Base-by-base conservation (phyloP, 1,284 basidiomycete species). In the Trametes polyzona region DNA sequence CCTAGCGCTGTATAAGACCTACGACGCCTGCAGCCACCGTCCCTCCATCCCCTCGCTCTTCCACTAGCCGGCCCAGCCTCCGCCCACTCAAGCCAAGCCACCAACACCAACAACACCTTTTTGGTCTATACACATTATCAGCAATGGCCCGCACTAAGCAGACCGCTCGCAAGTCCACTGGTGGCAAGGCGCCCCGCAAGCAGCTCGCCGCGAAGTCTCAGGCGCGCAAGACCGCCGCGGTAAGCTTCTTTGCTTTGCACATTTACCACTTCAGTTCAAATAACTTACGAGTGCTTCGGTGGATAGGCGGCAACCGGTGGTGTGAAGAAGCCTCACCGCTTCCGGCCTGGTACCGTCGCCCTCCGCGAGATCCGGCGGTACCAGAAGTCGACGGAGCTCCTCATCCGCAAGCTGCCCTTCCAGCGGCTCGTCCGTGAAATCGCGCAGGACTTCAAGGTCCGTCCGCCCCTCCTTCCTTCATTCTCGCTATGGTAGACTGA, bases 361-460 rank as follows among this genome's bases (percentile, higher is more conserved):
- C 86, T 93, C 59, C 87, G 91, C 76, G 90, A 93, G 77, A 93
- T 93, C 70, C 82, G 90, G 73, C 81, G 88, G 62, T 93, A 92
- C 83, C 91, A 93, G 74, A 90, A 88, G 79, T 88, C 88, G 64
- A 88, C 91, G 57, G 88, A 90, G 76, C 82, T 90, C 60, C 77
- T 90, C 66, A 90, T 90, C 75, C 80, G 88, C 71, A 90, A 90
- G 78, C 80, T 90, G 59, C 88, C 88, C 62, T 90, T 90, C 84
- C 87, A 90, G 71, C 82, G 87, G 66, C 82, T 90, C 49, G 88
- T 90, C 59, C 83, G 88, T 69, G 88, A 89, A 70, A 88, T 86
- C 50, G 83, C 84, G 33, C 85, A 87, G 73, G 86, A 87, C 70
- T 86, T 87, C 74, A 87, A 87, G 82, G 86, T 86, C 36, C 67